phyloP scores from a whole-genome alignment of 305 asterid species.

The Fraxinus velutina region DNA sequence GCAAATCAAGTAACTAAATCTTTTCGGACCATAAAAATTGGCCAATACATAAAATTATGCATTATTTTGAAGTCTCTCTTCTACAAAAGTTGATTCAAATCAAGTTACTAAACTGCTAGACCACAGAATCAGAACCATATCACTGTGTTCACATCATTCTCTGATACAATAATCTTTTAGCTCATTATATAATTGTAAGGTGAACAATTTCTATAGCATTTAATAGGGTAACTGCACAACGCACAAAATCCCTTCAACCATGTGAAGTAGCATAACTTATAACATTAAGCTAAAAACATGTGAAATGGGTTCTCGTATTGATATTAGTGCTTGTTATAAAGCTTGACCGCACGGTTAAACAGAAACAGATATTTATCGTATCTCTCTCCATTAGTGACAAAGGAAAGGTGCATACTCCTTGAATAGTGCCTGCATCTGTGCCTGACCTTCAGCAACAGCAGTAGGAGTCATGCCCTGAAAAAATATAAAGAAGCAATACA shows the following conservation, averaged over 20 bases:
- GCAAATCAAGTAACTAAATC: not conserved
- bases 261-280: not conserved
- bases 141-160: not conserved
- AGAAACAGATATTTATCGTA: slow-evolving; percentile 15
- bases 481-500: slow-evolving; percentile 11
- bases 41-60: not conserved
- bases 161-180: not conserved
- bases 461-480: slow-evolving; percentile 68
- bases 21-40: not conserved
- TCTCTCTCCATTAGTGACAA: slow-evolving; percentile 19
- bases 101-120: not conserved
- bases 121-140: not conserved
- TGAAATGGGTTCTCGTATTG: not conserved
- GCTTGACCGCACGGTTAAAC: not conserved
- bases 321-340: not conserved
- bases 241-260: not conserved
- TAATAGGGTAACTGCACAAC: not conserved
- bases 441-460: slow-evolving; percentile 83
- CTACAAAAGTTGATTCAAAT: not conserved
- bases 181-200: not conserved
- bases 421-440: slow-evolving; percentile 53
- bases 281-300: not conserved
- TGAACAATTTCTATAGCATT: not conserved
- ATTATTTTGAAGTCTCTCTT: not conserved
- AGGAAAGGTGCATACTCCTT: slow-evolving; percentile 55